Percentiles rank a stretch among this genome's conserved stretches.
phyloP scores from a whole-genome alignment of 345 rosid genomes.

The Excoecaria agallocha region DNA sequence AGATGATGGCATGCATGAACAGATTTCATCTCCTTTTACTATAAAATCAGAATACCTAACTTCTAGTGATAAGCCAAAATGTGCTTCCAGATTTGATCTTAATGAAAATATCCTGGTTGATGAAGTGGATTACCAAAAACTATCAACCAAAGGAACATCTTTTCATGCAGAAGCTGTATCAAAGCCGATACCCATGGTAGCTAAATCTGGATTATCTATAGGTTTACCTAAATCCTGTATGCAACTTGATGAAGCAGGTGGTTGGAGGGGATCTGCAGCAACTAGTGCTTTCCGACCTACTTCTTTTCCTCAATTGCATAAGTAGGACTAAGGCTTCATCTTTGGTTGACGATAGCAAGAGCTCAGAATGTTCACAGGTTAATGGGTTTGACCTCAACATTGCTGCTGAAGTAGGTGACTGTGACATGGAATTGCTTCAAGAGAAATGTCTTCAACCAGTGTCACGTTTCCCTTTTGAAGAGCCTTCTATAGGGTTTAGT shows the following conservation, averaged over 20 bases:
- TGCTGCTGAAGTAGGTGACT: conserved; percentile 21
- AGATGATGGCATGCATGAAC: conserved; percentile 1
- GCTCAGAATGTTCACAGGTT: conserved; percentile 6
- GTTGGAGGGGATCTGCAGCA: conserved; percentile 32
- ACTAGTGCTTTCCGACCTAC: conserved; percentile 25
- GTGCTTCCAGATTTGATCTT: conserved; percentile 14
- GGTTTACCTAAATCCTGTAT: conserved; percentile 8
- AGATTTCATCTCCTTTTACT: not conserved
- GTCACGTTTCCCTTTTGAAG: conserved; percentile 11
- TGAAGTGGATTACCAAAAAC: conserved; percentile 4
- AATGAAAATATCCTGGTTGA: conserved; percentile 13
- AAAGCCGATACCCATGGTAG: conserved; percentile 27
- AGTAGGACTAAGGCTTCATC: conserved; percentile 5
- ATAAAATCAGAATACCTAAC: conserved; percentile 8
- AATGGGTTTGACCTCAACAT: conserved; percentile 25
- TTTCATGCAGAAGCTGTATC: not conserved
- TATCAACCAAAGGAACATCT: not conserved
- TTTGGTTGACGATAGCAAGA: not conserved
- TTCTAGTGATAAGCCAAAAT: not conserved
- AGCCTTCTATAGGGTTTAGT: conserved; percentile 2
- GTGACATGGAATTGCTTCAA: conserved; percentile 8
- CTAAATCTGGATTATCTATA: conserved; percentile 18
- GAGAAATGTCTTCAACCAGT: conserved; percentile 3
- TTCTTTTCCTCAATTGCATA: conserved; percentile 10
- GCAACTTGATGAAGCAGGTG: conserved; percentile 13